Conservation (phyloP, 1,139 yeast species). For the Chernovozyma sophiae-reginae region DNA sequence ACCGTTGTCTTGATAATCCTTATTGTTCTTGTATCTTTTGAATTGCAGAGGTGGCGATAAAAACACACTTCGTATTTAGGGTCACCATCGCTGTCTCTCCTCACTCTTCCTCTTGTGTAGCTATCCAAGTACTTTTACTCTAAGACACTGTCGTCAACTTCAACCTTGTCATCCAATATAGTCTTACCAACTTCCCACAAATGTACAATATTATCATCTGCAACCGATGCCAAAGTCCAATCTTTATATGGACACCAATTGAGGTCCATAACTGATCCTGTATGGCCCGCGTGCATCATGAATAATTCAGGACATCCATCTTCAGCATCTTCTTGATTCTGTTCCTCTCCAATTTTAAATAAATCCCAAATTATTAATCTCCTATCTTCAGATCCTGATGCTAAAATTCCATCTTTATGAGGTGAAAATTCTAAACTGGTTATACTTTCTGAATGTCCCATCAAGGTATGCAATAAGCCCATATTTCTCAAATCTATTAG, state of each 20-base stretch:
- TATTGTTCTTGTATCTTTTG: too few species aligned
- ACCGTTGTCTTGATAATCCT: too few species aligned
- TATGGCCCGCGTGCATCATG: conserved; percentile 88
- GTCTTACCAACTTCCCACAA: conserved; percentile 65
- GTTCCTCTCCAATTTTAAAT: conserved; percentile 70
- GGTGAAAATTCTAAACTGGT: conserved; percentile 72
- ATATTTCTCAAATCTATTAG: conserved; percentile 57
- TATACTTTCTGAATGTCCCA: conserved; percentile 72
- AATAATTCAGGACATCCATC: conserved; percentile 80
- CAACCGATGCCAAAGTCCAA: conserved; percentile 70
- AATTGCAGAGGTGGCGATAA: too few species aligned
- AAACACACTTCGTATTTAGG: too few species aligned
- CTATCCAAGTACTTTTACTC: too few species aligned
- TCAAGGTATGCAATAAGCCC: conserved; percentile 55
- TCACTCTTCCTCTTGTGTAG: too few species aligned
- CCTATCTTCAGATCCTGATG: conserved; percentile 69
- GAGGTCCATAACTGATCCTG: conserved; percentile 69
- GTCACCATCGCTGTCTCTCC: too few species aligned
- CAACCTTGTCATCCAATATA: conserved; percentile 32
- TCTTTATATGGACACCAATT: conserved; percentile 66
- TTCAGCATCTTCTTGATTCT: conserved; percentile 70
- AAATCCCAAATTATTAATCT: conserved; percentile 74
- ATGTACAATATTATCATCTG: conserved; percentile 76
- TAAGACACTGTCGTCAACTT: conserved; percentile 17
- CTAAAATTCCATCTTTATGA: conserved; percentile 65